Conservation (phyloP, 2,329 filamentous ascomycete genomes). For the Stagonosporopsis cucurbitacearum region DNA sequence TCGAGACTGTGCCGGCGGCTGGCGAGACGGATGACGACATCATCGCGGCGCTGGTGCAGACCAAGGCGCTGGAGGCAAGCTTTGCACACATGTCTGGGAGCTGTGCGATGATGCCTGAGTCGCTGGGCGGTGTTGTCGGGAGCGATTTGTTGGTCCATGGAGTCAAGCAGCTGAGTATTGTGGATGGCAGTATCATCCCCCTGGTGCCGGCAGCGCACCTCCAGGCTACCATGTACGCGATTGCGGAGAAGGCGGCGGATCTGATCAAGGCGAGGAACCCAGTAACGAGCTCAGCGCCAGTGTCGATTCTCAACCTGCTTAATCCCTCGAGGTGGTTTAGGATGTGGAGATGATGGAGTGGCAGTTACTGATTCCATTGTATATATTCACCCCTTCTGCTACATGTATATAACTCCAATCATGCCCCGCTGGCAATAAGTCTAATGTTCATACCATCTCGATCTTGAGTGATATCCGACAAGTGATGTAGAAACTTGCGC, state of each 20-base stretch:
- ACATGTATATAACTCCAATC: background rate
- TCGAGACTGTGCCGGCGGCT: conserved; percentile 39
- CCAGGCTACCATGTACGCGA: conserved; percentile 41
- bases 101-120: conserved; percentile 40
- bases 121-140: conserved; percentile 36
- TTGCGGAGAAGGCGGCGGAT: conserved; percentile 44
- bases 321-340: background rate
- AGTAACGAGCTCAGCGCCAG: background rate
- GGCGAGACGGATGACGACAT: conserved; percentile 39
- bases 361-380: background rate
- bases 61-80: conserved; percentile 23
- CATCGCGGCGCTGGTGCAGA: conserved; percentile 20
- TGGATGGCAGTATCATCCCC: conserved; percentile 42
- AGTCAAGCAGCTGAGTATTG: conserved; percentile 33
- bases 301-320: background rate
- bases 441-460: too few species aligned
- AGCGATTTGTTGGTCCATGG: conserved; percentile 35
- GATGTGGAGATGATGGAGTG: background rate
- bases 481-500: background rate
- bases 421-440: background rate
- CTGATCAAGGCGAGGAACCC: conserved; percentile 33
- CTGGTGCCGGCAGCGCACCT: conserved; percentile 39
- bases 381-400: background rate
- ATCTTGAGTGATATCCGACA: too few species aligned
- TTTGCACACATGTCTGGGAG: conserved; percentile 39